Conservation (phyloP, 108 stramenopile genomes). For the Bacterosira constricta region DNA sequence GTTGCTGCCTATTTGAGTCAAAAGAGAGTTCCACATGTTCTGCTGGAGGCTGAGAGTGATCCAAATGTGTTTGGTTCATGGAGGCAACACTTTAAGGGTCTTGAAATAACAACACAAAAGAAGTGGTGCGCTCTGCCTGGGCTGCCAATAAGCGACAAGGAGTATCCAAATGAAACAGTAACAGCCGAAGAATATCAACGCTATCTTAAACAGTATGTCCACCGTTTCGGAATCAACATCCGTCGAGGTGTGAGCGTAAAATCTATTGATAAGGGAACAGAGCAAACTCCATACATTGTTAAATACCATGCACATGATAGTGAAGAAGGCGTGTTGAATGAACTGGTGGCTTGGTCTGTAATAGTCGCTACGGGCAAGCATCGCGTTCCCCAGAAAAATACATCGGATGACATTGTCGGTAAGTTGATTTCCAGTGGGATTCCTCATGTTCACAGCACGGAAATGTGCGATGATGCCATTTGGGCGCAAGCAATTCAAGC, state of each 20-base stretch:
- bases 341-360: conserved; percentile 39
- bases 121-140: conserved; percentile 58
- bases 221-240: conserved; percentile 50
- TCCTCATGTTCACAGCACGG: conserved; percentile 39
- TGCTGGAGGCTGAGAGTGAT: conserved; percentile 43
- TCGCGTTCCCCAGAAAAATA: conserved; percentile 34
- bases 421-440: conserved; percentile 26
- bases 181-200: conserved; percentile 49
- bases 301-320: conserved; percentile 5
- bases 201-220: conserved; percentile 43
- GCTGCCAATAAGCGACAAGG: conserved; percentile 34
- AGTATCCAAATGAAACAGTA: conserved; percentile 42
- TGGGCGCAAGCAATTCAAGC: conserved; percentile 39
- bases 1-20: conserved; percentile 35
- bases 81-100: conserved; percentile 39
- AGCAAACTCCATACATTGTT: conserved; percentile 35
- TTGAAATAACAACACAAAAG: conserved; percentile 55
- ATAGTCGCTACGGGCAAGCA: conserved; percentile 60
- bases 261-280: conserved; percentile 36
- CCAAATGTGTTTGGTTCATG: conserved; percentile 46
- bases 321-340: not conserved
- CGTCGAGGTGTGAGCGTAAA: conserved; percentile 41
- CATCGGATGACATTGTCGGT: conserved; percentile 32
- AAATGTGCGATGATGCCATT: conserved; percentile 19
- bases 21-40: conserved; percentile 33